Evolutionary conservation across 257 asterid genomes (phyloP).

Genomic region (Solanum pennellii): DNA sequence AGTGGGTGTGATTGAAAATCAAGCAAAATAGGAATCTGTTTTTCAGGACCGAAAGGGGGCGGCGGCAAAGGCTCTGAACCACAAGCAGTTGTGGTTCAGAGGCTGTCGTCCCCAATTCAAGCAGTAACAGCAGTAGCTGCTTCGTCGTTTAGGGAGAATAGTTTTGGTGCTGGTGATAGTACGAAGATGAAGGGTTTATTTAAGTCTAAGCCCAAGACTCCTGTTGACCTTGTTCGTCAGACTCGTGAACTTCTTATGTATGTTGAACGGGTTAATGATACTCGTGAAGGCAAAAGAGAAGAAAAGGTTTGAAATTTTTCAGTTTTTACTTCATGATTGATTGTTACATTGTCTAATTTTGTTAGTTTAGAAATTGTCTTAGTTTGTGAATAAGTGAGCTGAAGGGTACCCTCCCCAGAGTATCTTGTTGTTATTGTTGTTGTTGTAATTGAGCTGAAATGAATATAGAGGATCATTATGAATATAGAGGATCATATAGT

Average conservation of each 20-base stretch:
- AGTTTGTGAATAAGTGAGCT: neutral
- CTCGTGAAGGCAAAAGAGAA: constrained; percentile 73
- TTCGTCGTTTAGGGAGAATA: neutral
- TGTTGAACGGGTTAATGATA: constrained; percentile 35
- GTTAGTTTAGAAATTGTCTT: neutral
- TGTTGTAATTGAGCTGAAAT: neutral
- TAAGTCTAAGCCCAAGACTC: constrained; percentile 82
- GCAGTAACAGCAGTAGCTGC: neutral
- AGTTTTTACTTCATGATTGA: neutral
- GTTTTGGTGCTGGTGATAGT: neutral
- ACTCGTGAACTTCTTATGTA: constrained; percentile 79
- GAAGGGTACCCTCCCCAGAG: neutral
- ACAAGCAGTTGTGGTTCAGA: constrained; percentile 17
- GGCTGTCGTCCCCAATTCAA: constrained; percentile 19
- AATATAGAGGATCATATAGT: neutral
- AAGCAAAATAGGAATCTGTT: constrained; percentile 60
- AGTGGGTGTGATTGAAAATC: neutral
- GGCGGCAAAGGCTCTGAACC: constrained; percentile 13
- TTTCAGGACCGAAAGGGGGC: constrained; percentile 39
- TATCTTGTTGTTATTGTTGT: neutral
- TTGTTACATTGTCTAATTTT: neutral
- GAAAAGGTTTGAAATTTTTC: constrained; percentile 38
- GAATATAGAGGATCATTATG: neutral
- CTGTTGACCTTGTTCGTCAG: constrained; percentile 75
- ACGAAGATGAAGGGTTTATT: constrained; percentile 54